These are phyloP conservation scores for Sphaerulina vaccinii DNA, from an alignment of 2,329 filamentous ascomycete species.

Conservation along the genomic window DNA sequence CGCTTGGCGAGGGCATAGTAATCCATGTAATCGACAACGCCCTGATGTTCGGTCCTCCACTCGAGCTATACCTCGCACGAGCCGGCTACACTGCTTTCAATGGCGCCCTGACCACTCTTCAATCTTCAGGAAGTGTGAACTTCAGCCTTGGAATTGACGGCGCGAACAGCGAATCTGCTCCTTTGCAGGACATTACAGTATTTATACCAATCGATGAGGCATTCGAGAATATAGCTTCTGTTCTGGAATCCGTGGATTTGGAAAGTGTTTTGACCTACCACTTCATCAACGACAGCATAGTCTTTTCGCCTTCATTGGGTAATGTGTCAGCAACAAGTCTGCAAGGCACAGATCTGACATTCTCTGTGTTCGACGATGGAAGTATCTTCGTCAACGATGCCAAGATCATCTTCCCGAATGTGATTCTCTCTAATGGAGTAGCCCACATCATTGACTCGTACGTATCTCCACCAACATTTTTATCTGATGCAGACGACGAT, in stretches of 20 bases:
- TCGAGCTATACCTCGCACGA: constrained; percentile 6
- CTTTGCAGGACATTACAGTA: constrained; percentile 20
- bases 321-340: too few species aligned
- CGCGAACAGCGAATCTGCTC: constrained; percentile 5
- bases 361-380: background rate
- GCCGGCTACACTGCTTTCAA: background rate
- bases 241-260: background rate
- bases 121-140: background rate
- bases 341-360: constrained; percentile 2
- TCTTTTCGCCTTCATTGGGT: constrained; percentile 8
- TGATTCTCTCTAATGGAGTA: constrained; percentile 16
- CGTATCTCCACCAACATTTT: background rate
- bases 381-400: constrained; percentile 10
- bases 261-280: constrained; percentile 9
- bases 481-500: background rate
- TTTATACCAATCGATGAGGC: constrained; percentile 20
- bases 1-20: constrained; percentile 15
- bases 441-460: constrained; percentile 18
- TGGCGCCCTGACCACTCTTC: constrained; percentile 7
- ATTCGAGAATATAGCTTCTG: background rate
- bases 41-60: constrained; percentile 12
- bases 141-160: constrained; percentile 3
- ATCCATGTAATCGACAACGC: constrained; percentile 23
- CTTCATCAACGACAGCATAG: constrained; percentile 2
- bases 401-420: constrained; percentile 10